Base-by-base conservation (phyloP, 352 stramenopile genomes). In the Phytophthora melonis region DNA sequence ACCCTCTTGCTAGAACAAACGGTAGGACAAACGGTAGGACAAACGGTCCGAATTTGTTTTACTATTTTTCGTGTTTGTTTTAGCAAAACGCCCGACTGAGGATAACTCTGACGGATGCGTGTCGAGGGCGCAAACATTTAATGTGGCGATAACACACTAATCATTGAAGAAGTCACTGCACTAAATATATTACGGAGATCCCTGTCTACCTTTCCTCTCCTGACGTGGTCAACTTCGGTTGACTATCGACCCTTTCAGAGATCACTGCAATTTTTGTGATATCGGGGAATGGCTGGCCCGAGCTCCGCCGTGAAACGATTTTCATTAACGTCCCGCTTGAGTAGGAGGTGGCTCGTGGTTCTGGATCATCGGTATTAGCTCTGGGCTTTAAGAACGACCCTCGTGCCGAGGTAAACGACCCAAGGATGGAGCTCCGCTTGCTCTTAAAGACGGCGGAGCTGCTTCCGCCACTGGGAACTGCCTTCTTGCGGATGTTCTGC, bases 401-500 rank as follows among this genome's bases (percentile, higher is more conserved):
- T 58, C 25, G 3, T 16, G 52, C 39, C 2, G 52, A 58, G 6
- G 13, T 21, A 11, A 39, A 7, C 13, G 52, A 36, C 36, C 23
- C 23, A 41, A 55, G 32, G 32, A 36, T 55, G 49, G 55, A 58
- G 5, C 58, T 58, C 32, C 14, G 58, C 16, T 61, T 68, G 30
- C 58, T 73, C 34, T 63, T 69, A 1, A 45, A 34, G 6, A 21
- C 0, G 43, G 32, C 41, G 19, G 49, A 52, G 43, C 30, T 53
- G 16, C 10, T 73, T 23, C 30, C 7, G 13, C 11, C 13, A 9
- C 18, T 7, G 7, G 41, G 58, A 39, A 23, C 7, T 65, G 43
- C 43, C 18, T 75, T 71, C 2, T 43, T 14, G 1, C 55, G 62
- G 23, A 75, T 16, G 18, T 71, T 75, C 5, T 75, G 45, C 2